Percentiles rank a stretch among this genome's conserved stretches.
phyloP scores from a whole-genome alignment of 1,139 yeast species.

The Suhomyces ambrosiae region DNA sequence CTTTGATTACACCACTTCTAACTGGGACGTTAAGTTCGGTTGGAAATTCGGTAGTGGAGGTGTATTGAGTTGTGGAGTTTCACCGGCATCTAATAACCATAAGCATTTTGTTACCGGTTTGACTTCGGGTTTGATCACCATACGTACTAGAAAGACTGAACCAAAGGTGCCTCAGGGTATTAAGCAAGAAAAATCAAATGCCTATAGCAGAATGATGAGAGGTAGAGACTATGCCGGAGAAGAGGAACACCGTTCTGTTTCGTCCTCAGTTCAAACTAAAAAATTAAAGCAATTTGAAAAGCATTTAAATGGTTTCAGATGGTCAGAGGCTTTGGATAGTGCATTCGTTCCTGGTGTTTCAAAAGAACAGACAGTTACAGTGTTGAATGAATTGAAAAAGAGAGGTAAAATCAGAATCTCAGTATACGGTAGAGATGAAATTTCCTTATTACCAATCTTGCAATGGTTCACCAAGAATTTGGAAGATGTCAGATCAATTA shows the following conservation, averaged over 20 bases:
- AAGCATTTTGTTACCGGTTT: slow-evolving; percentile 95
- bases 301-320: slow-evolving; percentile 81
- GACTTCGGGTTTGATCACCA: slow-evolving; percentile 83
- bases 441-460: slow-evolving; percentile 77
- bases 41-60: slow-evolving; percentile 94
- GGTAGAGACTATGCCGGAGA: slow-evolving; percentile 93
- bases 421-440: slow-evolving; percentile 80
- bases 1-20: slow-evolving; percentile 71
- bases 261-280: slow-evolving; percentile 56
- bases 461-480: slow-evolving; percentile 79
- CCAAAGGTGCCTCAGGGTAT: slow-evolving; percentile 57
- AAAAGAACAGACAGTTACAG: slow-evolving; percentile 76
- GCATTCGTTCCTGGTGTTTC: slow-evolving; percentile 80
- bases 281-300: slow-evolving; percentile 80
- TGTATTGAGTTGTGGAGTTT: slow-evolving; percentile 84
- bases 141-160: slow-evolving; percentile 80
- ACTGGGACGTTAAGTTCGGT: slow-evolving; percentile 92
- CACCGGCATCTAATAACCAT: slow-evolving; percentile 64
- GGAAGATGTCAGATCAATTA: slow-evolving; percentile 78
- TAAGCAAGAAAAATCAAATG: slow-evolving; percentile 47
- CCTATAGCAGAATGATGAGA: slow-evolving; percentile 78
- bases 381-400: slow-evolving; percentile 78
- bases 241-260: slow-evolving; percentile 72
- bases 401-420: slow-evolving; percentile 86
- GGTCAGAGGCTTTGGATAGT: slow-evolving; percentile 90